Percentiles rank a stretch among this genome's conserved stretches.
phyloP scores from a whole-genome alignment of 768 basidiomycete genomes.

The Pulveroboletus sp. region DNA sequence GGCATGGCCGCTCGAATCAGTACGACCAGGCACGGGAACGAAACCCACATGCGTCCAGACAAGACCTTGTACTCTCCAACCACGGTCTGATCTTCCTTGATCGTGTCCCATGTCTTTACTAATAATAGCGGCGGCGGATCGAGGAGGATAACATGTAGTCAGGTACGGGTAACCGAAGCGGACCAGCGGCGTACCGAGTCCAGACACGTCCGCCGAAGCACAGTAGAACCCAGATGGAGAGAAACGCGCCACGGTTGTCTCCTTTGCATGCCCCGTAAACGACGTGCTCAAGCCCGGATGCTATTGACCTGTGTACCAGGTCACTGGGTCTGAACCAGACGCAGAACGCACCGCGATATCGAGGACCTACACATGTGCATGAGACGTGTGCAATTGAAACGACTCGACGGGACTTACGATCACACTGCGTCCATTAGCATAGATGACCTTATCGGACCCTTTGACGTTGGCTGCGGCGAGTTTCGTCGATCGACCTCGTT shows the following conservation, averaged over 20 bases:
- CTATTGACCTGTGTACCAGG: conserved; percentile 34
- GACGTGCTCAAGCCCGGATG: conserved; percentile 58
- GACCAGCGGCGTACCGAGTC: conserved; percentile 55
- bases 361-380: conserved; percentile 54
- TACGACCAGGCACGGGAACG: not conserved
- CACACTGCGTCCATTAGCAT: conserved; percentile 79
- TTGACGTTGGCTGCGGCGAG: conserved; percentile 57
- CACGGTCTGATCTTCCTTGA: conserved; percentile 76
- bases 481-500: conserved; percentile 67
- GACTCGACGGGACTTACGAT: conserved; percentile 59
- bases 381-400: not conserved
- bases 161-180: not conserved
- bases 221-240: conserved; percentile 95
- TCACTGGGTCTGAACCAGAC: not conserved
- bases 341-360: conserved; percentile 66
- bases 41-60: conserved; percentile 61
- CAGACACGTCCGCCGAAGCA: conserved; percentile 81
- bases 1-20: not conserved
- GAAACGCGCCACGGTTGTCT: conserved; percentile 83
- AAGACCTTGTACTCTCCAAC: conserved; percentile 80
- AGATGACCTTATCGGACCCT: conserved; percentile 66
- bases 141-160: not conserved
- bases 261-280: conserved; percentile 79
- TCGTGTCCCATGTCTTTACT: conserved; percentile 93
- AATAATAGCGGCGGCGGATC: conserved; percentile 40